Percentiles rank a stretch among this genome's conserved stretches.
Conservation (phyloP, 2,329 filamentous ascomycete genomes). For the Diaporthe aspalathi region DNA sequence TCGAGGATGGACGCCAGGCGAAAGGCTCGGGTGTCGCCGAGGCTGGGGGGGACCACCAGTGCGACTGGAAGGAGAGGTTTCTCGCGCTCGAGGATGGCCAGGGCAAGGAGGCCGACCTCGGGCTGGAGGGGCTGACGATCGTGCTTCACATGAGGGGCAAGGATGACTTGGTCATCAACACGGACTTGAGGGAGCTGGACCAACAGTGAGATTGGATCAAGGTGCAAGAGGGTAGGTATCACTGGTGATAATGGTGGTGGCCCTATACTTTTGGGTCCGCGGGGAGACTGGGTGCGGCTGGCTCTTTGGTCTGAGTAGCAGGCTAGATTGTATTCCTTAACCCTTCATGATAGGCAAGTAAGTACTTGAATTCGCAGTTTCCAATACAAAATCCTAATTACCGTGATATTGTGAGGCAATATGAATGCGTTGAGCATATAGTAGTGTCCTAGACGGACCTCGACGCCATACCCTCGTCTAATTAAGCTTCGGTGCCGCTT, state of each 20-base stretch:
- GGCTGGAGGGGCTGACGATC: slow-evolving; percentile 62
- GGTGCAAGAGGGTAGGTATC: neutral
- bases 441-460: too few species aligned
- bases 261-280: neutral
- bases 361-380: neutral
- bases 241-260: neutral
- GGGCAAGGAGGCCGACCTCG: slow-evolving; percentile 49
- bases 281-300: too few species aligned
- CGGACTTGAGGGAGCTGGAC: slow-evolving; percentile 51
- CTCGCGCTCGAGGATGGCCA: slow-evolving; percentile 47
- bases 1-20: slow-evolving; percentile 41
- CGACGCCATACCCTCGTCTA: too few species aligned
- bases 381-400: slow-evolving; percentile 7
- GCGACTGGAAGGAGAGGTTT: slow-evolving; percentile 57
- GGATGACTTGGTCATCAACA: slow-evolving; percentile 65
- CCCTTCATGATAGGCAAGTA: slow-evolving; percentile 10
- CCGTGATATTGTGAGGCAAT: too few species aligned
- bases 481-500: slow-evolving; percentile 25
- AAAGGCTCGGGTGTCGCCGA: slow-evolving; percentile 46
- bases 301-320: neutral
- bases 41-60: slow-evolving; percentile 50
- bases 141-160: slow-evolving; percentile 61
- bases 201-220: neutral
- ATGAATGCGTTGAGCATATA: too few species aligned
- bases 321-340: slow-evolving; percentile 10